phyloP scores from a whole-genome alignment of 2,329 filamentous ascomycete species.

The Neobulgaria alba region DNA sequence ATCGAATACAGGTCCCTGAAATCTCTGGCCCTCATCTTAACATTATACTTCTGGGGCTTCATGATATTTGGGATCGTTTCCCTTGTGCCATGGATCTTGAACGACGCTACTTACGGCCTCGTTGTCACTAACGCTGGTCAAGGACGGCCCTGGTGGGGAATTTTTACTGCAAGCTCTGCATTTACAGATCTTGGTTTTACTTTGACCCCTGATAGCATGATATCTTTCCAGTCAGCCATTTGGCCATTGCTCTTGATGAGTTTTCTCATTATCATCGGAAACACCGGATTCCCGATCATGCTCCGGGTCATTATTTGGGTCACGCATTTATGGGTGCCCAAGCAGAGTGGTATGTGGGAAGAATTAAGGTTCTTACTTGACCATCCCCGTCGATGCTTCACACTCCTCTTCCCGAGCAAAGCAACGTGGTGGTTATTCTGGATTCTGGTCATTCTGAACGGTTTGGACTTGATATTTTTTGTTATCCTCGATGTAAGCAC shows the following conservation, averaged over 20 bases:
- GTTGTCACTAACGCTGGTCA: constrained; percentile 55
- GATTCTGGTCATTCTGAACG: constrained; percentile 75
- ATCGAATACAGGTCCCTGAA: constrained; percentile 94
- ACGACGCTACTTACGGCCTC: constrained; percentile 50
- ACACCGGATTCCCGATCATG: constrained; percentile 93
- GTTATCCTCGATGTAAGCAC: constrained; percentile 75
- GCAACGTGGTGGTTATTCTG: constrained; percentile 96
- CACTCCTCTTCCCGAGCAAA: constrained; percentile 78
- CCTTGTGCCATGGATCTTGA: constrained; percentile 72
- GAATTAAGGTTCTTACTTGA: constrained; percentile 86
- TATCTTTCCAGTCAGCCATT: constrained; percentile 70
- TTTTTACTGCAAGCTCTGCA: constrained; percentile 79
- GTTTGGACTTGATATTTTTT: constrained; percentile 81
- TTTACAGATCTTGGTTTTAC: constrained; percentile 97
- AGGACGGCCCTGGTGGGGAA: constrained; percentile 76
- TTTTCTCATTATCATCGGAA: constrained; percentile 88
- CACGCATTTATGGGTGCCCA: constrained; percentile 56
- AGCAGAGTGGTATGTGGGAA: constrained; percentile 69
- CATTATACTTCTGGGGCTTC: constrained; percentile 76
- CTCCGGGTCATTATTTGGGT: constrained; percentile 89
- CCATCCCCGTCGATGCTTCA: constrained; percentile 93
- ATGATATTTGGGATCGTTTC: constrained; percentile 67
- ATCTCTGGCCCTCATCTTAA: constrained; percentile 69
- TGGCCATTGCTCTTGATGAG: constrained; percentile 69
- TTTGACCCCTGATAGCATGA: constrained; percentile 88